Percentiles rank a stretch among this genome's conserved stretches.
These are phyloP conservation scores for Phytophthora sansomeana DNA, from an alignment of 352 stramenopile species.

Conservation along the genomic window DNA sequence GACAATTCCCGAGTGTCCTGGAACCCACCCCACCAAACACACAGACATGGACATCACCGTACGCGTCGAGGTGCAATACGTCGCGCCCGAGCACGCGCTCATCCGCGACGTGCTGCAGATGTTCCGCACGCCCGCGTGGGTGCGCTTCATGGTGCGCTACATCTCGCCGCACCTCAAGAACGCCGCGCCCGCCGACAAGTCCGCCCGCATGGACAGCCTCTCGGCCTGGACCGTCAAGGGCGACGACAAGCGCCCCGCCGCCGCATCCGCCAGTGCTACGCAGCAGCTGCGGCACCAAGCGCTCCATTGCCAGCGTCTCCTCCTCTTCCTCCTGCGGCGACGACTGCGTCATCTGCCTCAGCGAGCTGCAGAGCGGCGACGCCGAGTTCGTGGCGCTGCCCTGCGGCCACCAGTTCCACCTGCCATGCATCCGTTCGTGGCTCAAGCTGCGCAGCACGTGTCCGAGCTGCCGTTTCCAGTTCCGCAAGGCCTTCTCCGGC, in stretches of 20 bases:
- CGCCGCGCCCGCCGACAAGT: conserved; percentile 75
- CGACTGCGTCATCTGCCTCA: conserved; percentile 93
- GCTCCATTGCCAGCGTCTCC: conserved; percentile 42
- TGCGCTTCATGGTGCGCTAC: conserved; percentile 88
- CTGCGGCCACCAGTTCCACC: conserved; percentile 95
- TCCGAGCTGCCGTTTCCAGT: conserved; percentile 94
- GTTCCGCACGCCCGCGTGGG: conserved; percentile 84
- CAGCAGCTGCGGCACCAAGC: conserved; percentile 22
- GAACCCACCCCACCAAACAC: conserved; percentile 2
- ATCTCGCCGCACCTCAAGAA: conserved; percentile 89
- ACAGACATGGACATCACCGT: conserved; percentile 78
- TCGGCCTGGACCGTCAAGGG: conserved; percentile 29
- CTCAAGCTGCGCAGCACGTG: conserved; percentile 93
- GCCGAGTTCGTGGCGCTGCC: conserved; percentile 83
- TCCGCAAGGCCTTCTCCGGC: conserved; percentile 83
- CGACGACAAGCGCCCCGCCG: background rate
- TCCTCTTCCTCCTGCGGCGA: conserved; percentile 17
- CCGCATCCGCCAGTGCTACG: background rate
- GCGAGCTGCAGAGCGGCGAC: conserved; percentile 64
- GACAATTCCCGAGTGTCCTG: conserved; percentile 25
- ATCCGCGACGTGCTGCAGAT: conserved; percentile 83
- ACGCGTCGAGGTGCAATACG: conserved; percentile 84
- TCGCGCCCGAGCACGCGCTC: conserved; percentile 62
- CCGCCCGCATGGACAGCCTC: conserved; percentile 69
- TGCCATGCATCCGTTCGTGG: conserved; percentile 94